Evolutionary conservation across 2,329 filamentous ascomycete species (phyloP).

Genomic region (Curvularia lunata): DNA sequence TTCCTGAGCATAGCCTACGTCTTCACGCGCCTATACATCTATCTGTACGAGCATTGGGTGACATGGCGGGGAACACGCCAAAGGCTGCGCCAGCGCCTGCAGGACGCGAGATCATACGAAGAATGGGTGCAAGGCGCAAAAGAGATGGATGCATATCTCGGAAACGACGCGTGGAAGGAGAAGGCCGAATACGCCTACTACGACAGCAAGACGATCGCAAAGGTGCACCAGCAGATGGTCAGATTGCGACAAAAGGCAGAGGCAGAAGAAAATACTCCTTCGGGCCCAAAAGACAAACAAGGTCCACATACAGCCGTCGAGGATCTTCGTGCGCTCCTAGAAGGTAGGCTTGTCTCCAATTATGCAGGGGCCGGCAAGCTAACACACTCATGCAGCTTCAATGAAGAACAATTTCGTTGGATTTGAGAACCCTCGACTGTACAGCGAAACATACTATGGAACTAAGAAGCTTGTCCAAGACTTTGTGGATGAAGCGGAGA

Average conservation of each 20-base stretch:
- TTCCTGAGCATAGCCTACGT: constrained; percentile 77
- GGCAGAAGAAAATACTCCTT: constrained; percentile 59
- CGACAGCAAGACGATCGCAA: constrained; percentile 80
- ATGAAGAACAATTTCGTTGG: constrained; percentile 98
- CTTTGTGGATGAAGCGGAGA: constrained; percentile 84
- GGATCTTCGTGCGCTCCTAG: constrained; percentile 77
- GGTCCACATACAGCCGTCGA: constrained; percentile 64
- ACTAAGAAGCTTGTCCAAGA: constrained; percentile 94
- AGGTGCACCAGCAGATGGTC: constrained; percentile 77
- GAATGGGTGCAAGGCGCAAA: constrained; percentile 85
- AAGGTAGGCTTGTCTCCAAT: constrained; percentile 49
- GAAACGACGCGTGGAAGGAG: constrained; percentile 80
- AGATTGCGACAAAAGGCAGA: constrained; percentile 63
- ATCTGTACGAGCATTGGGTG: constrained; percentile 87
- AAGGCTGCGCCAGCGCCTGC: constrained; percentile 71
- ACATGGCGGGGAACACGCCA: constrained; percentile 86
- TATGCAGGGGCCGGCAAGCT: neutral
- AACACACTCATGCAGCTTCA: constrained; percentile 61
- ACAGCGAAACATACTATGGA: constrained; percentile 96
- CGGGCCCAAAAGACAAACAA: constrained; percentile 29
- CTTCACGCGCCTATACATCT: constrained; percentile 85
- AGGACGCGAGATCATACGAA: constrained; percentile 73
- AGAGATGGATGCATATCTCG: constrained; percentile 79
- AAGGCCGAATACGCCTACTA: constrained; percentile 79
- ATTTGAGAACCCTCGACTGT: constrained; percentile 90